Evolutionary conservation across 176 grass and related monocot species (phyloP).

Genomic region (Saccharum officinarum): DNA sequence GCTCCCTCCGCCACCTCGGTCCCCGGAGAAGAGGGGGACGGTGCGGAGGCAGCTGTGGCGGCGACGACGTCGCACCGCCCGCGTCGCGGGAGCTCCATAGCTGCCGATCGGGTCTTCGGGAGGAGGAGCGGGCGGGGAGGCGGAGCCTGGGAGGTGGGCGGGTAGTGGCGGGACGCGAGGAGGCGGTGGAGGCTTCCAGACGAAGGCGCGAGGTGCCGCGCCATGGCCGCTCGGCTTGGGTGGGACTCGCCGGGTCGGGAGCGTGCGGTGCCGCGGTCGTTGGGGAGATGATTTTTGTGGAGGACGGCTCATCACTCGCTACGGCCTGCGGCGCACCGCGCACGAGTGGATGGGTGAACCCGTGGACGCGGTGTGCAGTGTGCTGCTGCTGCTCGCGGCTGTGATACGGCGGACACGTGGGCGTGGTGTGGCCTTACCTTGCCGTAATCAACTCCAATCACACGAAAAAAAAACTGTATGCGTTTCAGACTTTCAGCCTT

Average conservation of each 20-base stretch:
- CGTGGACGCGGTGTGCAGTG: not conserved
- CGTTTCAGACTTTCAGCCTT: not conserved
- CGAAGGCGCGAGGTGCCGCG: constrained; percentile 55
- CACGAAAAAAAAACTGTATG: not conserved
- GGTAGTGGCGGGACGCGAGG: constrained; percentile 33
- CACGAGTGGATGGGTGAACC: constrained; percentile 10
- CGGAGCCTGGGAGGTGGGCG: constrained; percentile 35
- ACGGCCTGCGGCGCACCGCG: not conserved
- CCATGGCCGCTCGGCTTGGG: constrained; percentile 41
- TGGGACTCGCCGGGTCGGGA: not conserved
- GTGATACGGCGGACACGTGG: not conserved
- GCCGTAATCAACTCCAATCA: not conserved
- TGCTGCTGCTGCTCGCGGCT: not conserved
- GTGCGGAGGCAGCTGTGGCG: constrained; percentile 32
- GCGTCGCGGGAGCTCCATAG: constrained; percentile 25
- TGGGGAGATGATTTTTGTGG: not conserved
- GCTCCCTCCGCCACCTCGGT: constrained; percentile 19
- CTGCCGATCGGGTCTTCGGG: constrained; percentile 17
- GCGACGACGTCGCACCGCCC: constrained; percentile 20
- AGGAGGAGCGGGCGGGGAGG: constrained; percentile 46
- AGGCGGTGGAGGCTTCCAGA: constrained; percentile 44
- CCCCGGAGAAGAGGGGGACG: constrained; percentile 33
- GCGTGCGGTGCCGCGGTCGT: not conserved
- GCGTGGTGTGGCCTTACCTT: constrained; percentile 24
- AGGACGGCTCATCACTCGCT: not conserved